Evolutionary conservation across 2,329 filamentous ascomycete species (phyloP), one percentile per base, ranked within the genome.

Genomic region (Alternaria sp.): DNA sequence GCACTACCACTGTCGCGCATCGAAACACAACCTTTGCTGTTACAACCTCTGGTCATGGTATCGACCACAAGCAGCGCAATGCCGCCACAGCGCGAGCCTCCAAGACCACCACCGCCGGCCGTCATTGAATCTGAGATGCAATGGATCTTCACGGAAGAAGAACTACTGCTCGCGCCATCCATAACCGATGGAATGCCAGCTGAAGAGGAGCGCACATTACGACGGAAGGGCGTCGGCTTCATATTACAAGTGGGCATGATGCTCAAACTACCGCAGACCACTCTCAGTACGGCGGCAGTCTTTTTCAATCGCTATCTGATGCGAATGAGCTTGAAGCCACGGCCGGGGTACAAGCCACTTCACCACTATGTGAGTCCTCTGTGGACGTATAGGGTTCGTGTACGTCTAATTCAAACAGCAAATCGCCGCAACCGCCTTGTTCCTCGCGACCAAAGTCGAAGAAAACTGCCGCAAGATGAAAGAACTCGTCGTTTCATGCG

Each of bases 221-320:
- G 95, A 55, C 90, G 91, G 60, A 98, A 98, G 77, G 94, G 95
- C 45, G 90, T 97, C 73, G 96, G 97, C 77, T 99, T 99, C 79
- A 96, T 99, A 71, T 89, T 92, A 63, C 93, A 97, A 77, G 92
- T 94, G 42, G 95, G 94, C 64, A 92, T 96, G 66, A 88, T 97
- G 81, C 85, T 98, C 51, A 94, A 96, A 75, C 82, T 98, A 49
- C 94, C 94, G 11, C 93, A 97, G 77, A 87, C 95, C 55, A 98
- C 95, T 0, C 83, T 99, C 40, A 93, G 91, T 78, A 96, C 96
- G 0, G 95, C 95, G 0, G 90, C 91, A 17, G 90, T 97, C 41
- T 98, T 96, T 81, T 93, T 99, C 77, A 94, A 99, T 77, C 88
- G 95, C 31, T 98, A 97, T 77, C 93, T 93, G 75, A 97, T 98